A percentile compares a stretch with the other conserved stretches of the same genome.
phyloP scores from a whole-genome alignment of 495 filamentous ascomycete species.

The Amniculicola lignicola region DNA sequence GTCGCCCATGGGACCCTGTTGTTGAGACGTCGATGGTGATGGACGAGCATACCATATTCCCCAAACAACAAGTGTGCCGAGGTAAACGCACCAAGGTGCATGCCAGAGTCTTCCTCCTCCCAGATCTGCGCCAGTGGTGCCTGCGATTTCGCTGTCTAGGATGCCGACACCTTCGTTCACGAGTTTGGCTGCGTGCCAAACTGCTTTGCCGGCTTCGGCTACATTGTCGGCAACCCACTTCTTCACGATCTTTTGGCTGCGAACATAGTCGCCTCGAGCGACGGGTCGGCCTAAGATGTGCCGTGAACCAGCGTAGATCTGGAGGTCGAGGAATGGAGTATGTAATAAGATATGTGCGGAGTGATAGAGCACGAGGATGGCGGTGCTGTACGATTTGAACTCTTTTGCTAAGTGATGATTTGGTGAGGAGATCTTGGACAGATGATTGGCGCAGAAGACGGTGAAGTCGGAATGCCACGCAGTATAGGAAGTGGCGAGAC shows the following conservation, averaged over 20 bases:
- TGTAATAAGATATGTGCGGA: conserved; percentile 50
- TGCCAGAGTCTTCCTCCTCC: conserved; percentile 53
- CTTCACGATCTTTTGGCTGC: conserved; percentile 46
- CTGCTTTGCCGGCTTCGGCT: conserved; percentile 36
- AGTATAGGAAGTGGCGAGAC: conserved; percentile 51
- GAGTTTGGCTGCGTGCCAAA: conserved; percentile 50
- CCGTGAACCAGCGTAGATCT: conserved; percentile 54
- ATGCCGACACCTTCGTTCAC: conserved; percentile 49
- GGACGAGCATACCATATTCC: conserved; percentile 45
- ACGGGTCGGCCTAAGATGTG: conserved; percentile 53
- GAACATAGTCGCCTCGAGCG: conserved; percentile 45
- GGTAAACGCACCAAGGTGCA: conserved; percentile 57
- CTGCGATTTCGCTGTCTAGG: conserved; percentile 37
- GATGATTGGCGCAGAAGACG: conserved; percentile 42
- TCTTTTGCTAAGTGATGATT: conserved; percentile 25
- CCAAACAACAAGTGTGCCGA: conserved; percentile 54
- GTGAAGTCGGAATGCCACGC: conserved; percentile 56
- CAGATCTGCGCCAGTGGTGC: conserved; percentile 37
- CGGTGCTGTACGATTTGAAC: conserved; percentile 45
- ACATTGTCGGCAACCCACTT: conserved; percentile 40
- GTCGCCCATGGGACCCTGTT: background rate
- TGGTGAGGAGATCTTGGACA: conserved; percentile 7
- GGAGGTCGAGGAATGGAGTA: conserved; percentile 54
- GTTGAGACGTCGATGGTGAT: background rate
- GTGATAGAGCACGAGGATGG: conserved; percentile 51